Percentiles rank a stretch among this genome's conserved stretches.
Evolutionary conservation across 495 filamentous ascomycete species (phyloP).

Genomic region (Umbilicaria muhlenbergii): DNA sequence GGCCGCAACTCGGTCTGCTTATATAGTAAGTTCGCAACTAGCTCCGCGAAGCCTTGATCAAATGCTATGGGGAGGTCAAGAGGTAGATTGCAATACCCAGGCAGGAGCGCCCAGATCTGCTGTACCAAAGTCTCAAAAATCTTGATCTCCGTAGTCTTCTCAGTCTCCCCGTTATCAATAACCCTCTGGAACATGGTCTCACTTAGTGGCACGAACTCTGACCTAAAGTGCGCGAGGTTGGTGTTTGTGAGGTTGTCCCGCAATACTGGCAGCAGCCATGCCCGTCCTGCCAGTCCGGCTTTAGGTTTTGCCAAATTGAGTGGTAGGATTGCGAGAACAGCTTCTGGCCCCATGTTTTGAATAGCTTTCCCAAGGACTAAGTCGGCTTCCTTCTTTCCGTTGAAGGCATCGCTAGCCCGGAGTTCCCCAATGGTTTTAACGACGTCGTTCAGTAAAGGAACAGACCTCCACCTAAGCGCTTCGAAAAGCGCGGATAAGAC

Average conservation of each 20-base stretch:
- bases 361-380: conserved; percentile 74
- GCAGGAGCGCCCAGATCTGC: conserved; percentile 89
- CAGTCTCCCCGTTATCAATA: conserved; percentile 55
- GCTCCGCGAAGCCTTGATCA: conserved; percentile 81
- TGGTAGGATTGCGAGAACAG: conserved; percentile 64
- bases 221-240: conserved; percentile 66
- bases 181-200: conserved; percentile 81
- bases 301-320: conserved; percentile 68
- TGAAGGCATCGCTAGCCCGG: conserved; percentile 74
- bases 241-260: conserved; percentile 77
- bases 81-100: conserved; percentile 87
- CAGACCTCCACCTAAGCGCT: conserved; percentile 66
- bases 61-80: conserved; percentile 62
- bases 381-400: conserved; percentile 89
- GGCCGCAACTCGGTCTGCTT: conserved; percentile 74
- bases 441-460: conserved; percentile 56
- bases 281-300: conserved; percentile 63
- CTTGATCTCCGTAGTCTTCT: conserved; percentile 88
- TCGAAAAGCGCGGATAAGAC: conserved; percentile 80
- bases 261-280: conserved; percentile 86
- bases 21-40: conserved; percentile 81
- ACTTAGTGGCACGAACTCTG: conserved; percentile 75
- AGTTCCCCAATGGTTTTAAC: conserved; percentile 72
- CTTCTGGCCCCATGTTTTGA: conserved; percentile 72
- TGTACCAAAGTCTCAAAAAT: conserved; percentile 93